These are phyloP conservation scores for Eucalyptus marginata DNA, from an alignment of 345 rosid genomes.

Conservation along the genomic window DNA sequence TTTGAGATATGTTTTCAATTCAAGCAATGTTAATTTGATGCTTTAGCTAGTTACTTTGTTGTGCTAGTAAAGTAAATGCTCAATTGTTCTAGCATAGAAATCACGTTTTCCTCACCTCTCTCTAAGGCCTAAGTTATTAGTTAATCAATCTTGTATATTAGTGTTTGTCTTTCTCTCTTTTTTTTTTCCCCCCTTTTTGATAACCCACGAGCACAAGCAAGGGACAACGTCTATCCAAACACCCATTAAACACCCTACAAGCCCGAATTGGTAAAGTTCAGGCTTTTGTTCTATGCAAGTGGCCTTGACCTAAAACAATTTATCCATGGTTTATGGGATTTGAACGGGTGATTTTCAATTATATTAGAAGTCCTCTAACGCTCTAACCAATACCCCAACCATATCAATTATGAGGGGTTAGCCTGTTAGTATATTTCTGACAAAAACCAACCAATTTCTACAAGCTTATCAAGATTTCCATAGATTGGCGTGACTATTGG, in stretches of 20 bases:
- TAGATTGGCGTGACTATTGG: not conserved
- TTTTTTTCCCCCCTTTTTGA: no score
- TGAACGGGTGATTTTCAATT: not conserved
- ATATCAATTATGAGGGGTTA: not conserved
- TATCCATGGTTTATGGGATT: not conserved
- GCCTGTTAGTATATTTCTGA: not conserved
- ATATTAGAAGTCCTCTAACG: not conserved
- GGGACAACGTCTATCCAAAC: not conserved
- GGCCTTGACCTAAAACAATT: not conserved
- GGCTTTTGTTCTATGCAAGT: not conserved
- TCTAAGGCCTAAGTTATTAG: not conserved
- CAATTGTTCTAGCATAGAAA: not conserved
- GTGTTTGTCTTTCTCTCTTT: rapidly evolving
- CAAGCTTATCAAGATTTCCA: not conserved
- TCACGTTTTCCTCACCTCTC: not conserved
- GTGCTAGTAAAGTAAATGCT: not conserved
- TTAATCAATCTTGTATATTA: not conserved
- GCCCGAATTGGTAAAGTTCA: not conserved
- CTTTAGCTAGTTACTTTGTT: not conserved
- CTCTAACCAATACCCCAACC: not conserved
- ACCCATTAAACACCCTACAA: not conserved
- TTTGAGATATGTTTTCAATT: not conserved
- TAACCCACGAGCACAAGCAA: no score
- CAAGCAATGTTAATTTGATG: not conserved
- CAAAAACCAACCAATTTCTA: not conserved